Conservation (phyloP, 2,329 filamentous ascomycete genomes). For the Xylaria sp. region DNA sequence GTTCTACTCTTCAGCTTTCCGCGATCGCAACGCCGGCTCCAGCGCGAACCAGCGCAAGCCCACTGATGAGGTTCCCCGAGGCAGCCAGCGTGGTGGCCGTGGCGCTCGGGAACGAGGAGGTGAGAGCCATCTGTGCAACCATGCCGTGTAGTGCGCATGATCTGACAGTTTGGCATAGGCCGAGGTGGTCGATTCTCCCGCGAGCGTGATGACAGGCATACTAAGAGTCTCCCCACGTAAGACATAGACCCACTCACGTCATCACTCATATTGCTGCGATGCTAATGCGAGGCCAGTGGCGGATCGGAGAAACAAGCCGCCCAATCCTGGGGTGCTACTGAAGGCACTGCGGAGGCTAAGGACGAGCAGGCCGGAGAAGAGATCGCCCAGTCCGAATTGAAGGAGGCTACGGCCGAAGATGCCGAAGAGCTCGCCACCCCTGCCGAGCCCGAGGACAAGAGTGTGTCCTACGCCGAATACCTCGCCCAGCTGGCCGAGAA, state of each 20-base stretch:
- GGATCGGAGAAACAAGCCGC: conserved; percentile 88
- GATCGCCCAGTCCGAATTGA: conserved; percentile 87
- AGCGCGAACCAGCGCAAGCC: conserved; percentile 84
- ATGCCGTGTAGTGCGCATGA: background rate
- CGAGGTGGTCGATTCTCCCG: conserved; percentile 65
- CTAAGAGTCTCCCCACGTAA: conserved; percentile 61
- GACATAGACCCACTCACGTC: conserved; percentile 37
- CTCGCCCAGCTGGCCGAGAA: conserved; percentile 78
- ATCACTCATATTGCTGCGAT: background rate
- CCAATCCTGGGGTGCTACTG: conserved; percentile 87
- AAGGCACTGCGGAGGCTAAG: conserved; percentile 84
- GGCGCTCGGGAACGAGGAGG: conserved; percentile 72
- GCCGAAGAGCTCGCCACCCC: conserved; percentile 55
- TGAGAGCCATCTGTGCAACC: conserved; percentile 50
- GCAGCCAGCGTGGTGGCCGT: conserved; percentile 69
- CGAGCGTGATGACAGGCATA: conserved; percentile 67
- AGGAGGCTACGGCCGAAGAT: conserved; percentile 69
- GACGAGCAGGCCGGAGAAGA: conserved; percentile 93
- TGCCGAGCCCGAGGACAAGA: conserved; percentile 82
- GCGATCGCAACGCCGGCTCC: conserved; percentile 84
- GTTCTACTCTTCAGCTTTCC: conserved; percentile 73
- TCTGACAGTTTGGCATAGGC: conserved; percentile 53
- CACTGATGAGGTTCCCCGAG: conserved; percentile 73
- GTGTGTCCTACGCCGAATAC: conserved; percentile 90
- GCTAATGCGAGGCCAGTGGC: conserved; percentile 55